phyloP scores from a whole-genome alignment of 1,139 yeast species.

The Chernovozyma aurita region DNA sequence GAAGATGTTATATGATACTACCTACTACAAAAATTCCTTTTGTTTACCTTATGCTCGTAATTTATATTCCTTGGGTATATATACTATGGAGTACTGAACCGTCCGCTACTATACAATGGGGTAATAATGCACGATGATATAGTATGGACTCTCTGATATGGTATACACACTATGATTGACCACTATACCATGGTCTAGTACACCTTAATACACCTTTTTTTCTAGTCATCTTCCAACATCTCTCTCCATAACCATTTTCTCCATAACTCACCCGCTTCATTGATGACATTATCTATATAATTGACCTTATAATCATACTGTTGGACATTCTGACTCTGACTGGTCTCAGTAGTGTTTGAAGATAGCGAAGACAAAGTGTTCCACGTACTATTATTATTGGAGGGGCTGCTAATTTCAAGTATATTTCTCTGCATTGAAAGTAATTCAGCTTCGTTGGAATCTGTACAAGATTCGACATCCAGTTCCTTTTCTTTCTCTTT shows the following conservation, averaged over 20 bases:
- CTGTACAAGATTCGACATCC: background rate
- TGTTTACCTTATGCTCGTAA: too few relatives aligned
- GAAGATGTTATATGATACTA: too few relatives aligned
- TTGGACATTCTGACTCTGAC: conserved; percentile 11
- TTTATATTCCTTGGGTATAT: too few relatives aligned
- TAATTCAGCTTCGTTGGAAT: background rate
- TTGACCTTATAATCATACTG: conserved; percentile 34
- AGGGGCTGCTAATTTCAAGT: background rate
- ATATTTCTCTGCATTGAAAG: background rate
- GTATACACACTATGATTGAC: too few relatives aligned
- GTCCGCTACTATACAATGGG: too few relatives aligned
- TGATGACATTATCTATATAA: conserved; percentile 66
- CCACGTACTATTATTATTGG: background rate
- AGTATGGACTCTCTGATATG: too few relatives aligned
- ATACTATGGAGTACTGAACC: too few relatives aligned
- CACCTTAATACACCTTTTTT: too few relatives aligned
- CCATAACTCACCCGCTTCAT: conserved; percentile 87
- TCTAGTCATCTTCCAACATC: conserved; percentile 45
- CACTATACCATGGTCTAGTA: too few relatives aligned
- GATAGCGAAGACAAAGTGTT: conserved; percentile 7
- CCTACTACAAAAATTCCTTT: too few relatives aligned
- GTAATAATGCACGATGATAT: too few relatives aligned
- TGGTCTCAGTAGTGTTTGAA: conserved; percentile 6
- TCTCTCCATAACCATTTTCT: conserved; percentile 80
- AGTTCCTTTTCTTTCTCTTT: background rate